Conservation (phyloP, 2,329 filamentous ascomycete species). For the Trichoderma hamatum region DNA sequence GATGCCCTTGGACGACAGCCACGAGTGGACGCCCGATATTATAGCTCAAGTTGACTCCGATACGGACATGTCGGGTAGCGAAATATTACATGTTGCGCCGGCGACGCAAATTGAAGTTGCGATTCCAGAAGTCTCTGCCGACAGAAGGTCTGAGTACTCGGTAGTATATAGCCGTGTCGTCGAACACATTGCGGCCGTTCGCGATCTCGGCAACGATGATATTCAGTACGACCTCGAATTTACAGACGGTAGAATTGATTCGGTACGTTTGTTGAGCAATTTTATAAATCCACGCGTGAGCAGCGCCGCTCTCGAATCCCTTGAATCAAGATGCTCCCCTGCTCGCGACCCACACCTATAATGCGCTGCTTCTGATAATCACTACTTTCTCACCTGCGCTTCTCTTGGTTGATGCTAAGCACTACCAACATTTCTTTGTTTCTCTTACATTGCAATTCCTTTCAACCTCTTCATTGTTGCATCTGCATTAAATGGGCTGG, state of each 20-base stretch:
- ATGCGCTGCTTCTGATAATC: background rate
- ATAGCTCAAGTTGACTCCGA: background rate
- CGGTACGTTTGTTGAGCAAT: slow-evolving; percentile 44
- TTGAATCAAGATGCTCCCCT: background rate
- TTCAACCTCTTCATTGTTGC: background rate
- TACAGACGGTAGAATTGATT: slow-evolving; percentile 49
- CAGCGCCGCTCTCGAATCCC: no score
- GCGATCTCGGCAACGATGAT: slow-evolving; percentile 33
- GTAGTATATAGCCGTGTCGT: slow-evolving; percentile 43
- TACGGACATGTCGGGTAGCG: background rate
- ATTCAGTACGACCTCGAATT: slow-evolving; percentile 47
- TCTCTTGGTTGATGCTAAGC: background rate
- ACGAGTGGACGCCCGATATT: background rate
- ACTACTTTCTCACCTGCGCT: background rate
- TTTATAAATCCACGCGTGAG: background rate
- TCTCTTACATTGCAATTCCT: background rate
- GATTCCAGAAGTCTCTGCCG: slow-evolving; percentile 36
- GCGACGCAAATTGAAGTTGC: slow-evolving; percentile 37
- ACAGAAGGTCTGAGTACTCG: slow-evolving; percentile 38
- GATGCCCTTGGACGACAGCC: background rate
- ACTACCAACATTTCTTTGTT: background rate
- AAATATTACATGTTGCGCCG: background rate
- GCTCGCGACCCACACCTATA: background rate
- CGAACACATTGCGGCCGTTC: slow-evolving; percentile 42
- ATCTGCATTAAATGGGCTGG: background rate